Conservation (phyloP, 768 basidiomycete species). For the Saitozyma sp. region DNA sequence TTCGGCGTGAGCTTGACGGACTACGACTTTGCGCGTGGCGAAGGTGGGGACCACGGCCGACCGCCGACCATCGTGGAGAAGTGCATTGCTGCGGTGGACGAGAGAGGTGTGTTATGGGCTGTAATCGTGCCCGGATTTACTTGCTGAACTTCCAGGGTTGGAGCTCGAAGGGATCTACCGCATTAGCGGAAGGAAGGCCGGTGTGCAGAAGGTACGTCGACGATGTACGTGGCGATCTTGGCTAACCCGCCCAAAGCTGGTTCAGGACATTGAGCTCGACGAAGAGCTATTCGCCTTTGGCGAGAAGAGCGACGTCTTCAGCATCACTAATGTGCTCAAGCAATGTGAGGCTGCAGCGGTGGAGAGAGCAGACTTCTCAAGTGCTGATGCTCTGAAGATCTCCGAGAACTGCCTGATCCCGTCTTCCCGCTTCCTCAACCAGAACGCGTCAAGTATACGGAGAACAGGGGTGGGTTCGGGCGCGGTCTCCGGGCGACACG, state of each 20-base stretch:
- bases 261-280: constrained; percentile 82
- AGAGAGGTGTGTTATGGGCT: constrained; percentile 62
- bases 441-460: constrained; percentile 78
- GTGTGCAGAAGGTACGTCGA: constrained; percentile 70
- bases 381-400: constrained; percentile 53
- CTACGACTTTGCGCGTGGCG: constrained; percentile 79
- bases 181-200: constrained; percentile 63
- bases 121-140: constrained; percentile 25
- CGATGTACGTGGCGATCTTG: not conserved
- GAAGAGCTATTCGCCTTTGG: constrained; percentile 71
- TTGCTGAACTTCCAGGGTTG: constrained; percentile 27
- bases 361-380: constrained; percentile 54
- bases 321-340: constrained; percentile 81
- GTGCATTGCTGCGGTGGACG: constrained; percentile 79
- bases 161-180: constrained; percentile 51
- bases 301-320: constrained; percentile 73
- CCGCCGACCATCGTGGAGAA: constrained; percentile 74
- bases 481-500: not conserved
- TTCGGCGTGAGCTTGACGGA: constrained; percentile 86
- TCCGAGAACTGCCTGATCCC: constrained; percentile 85
- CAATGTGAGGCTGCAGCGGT: constrained; percentile 23
- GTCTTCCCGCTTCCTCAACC: constrained; percentile 76
- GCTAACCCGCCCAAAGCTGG: constrained; percentile 59
- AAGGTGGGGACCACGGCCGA: constrained; percentile 61
- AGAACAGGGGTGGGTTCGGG: constrained; percentile 64